Percentiles rank a stretch among this genome's conserved stretches.
These are phyloP conservation scores for Exophiala sp. DNA, from an alignment of 2,329 filamentous ascomycete species.

Conservation along the genomic window DNA sequence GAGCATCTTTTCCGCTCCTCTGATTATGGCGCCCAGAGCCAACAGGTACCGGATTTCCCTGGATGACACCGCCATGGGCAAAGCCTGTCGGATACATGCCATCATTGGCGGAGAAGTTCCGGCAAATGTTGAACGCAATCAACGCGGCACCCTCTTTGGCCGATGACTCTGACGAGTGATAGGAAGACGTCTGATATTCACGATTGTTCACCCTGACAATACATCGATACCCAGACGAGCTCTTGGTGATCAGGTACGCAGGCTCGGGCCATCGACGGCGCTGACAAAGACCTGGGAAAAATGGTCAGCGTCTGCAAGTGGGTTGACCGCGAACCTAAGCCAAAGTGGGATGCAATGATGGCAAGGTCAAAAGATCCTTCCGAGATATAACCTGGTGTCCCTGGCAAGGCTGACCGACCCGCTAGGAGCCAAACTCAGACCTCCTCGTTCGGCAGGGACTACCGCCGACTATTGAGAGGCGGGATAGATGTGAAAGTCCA, in stretches of 20 bases:
- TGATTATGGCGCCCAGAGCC: constrained; percentile 53
- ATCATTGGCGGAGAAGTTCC: constrained; percentile 95
- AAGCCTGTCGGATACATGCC: constrained; percentile 69
- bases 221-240: constrained; percentile 69
- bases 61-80: constrained; percentile 53
- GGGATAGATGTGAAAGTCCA: too few species aligned
- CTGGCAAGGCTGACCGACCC: constrained; percentile 17
- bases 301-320: constrained; percentile 12
- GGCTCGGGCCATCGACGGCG: constrained; percentile 92
- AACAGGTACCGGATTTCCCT: constrained; percentile 63
- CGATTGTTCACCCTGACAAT: constrained; percentile 93
- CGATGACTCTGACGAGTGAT: constrained; percentile 75
- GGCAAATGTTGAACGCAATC: constrained; percentile 95
- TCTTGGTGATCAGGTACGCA: constrained; percentile 71
- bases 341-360: neutral
- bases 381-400: neutral
- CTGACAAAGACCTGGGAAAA: constrained; percentile 74
- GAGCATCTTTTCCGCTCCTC: constrained; percentile 51
- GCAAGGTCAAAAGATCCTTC: neutral
- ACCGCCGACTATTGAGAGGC: constrained; percentile 2
- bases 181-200: constrained; percentile 87
- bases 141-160: constrained; percentile 92
- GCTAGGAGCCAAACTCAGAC: constrained; percentile 6
- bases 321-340: neutral
- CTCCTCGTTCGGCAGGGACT: neutral